Evolutionary conservation across 306 rosid species (phyloP).

Genomic region (Inga leiocalycina): DNA sequence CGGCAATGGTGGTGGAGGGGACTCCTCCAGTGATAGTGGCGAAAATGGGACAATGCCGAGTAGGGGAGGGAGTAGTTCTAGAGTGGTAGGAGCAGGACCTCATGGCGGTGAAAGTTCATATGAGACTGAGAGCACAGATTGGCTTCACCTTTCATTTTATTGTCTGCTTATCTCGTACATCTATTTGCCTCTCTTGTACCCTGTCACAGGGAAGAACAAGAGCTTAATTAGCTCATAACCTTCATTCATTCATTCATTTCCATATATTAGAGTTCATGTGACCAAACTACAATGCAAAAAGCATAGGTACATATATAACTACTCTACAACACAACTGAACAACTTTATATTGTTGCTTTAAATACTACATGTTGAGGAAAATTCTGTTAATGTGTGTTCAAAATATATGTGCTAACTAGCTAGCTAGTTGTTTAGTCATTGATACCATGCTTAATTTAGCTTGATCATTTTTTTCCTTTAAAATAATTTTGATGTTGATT

Average conservation of each 20-base stretch:
- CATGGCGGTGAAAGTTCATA: neutral
- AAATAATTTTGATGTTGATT: too few relatives aligned
- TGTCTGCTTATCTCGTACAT: neutral
- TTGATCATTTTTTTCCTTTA: neutral
- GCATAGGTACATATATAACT: too few relatives aligned
- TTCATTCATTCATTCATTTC: neutral
- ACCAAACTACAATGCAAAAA: too few relatives aligned
- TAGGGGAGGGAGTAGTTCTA: neutral
- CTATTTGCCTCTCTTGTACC: neutral
- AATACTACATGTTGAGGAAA: neutral
- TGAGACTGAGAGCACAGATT: neutral
- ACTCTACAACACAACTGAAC: neutral
- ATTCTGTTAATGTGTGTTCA: neutral
- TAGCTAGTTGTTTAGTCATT: neutral
- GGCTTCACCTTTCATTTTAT: slow-evolving; percentile 11
- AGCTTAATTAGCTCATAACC: neutral
- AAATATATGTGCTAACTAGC: neutral
- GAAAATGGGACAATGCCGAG: too few relatives aligned
- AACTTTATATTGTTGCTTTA: neutral
- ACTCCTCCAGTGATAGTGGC: neutral
- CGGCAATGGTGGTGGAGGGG: neutral
- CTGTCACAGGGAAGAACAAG: neutral
- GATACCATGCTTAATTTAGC: neutral
- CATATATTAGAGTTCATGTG: too few relatives aligned
- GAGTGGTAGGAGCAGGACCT: neutral